Evolutionary conservation across 176 grass and related monocot genomes (phyloP).

Genomic region (Aegilops tauschii): DNA sequence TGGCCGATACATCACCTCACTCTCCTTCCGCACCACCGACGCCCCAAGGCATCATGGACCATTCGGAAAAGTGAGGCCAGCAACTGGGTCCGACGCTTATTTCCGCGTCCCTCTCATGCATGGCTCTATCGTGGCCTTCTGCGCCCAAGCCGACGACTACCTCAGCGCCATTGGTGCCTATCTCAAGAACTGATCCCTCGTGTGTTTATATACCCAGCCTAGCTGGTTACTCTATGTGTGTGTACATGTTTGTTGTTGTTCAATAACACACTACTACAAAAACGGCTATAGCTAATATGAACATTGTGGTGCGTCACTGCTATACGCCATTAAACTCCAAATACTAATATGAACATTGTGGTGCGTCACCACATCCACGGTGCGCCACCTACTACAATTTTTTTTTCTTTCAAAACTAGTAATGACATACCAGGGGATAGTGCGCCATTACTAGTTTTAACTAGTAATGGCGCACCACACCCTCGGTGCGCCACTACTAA

Average conservation of each 20-base stretch:
- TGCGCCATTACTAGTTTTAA: too few relatives aligned
- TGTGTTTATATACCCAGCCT: not conserved
- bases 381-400: too few relatives aligned
- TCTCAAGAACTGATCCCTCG: not conserved
- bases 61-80: not conserved
- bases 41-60: not conserved
- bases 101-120: not conserved
- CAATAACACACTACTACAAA: not conserved
- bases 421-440: too few relatives aligned
- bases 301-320: too few relatives aligned
- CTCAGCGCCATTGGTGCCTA: not conserved
- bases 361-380: too few relatives aligned
- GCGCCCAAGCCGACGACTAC: not conserved
- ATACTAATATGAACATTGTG: too few relatives aligned
- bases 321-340: too few relatives aligned
- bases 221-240: not conserved
- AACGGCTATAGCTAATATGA: too few relatives aligned
- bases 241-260: not conserved
- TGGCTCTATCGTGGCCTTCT: not conserved
- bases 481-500: too few relatives aligned
- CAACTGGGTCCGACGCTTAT: not conserved
- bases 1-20: not conserved
- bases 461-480: too few relatives aligned
- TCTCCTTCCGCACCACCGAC: not conserved
- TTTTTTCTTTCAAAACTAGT: too few relatives aligned